Percentiles rank a stretch among this genome's conserved stretches.
phyloP scores from a whole-genome alignment of 176 grass and related monocot species.

The Oryza longistaminata region DNA sequence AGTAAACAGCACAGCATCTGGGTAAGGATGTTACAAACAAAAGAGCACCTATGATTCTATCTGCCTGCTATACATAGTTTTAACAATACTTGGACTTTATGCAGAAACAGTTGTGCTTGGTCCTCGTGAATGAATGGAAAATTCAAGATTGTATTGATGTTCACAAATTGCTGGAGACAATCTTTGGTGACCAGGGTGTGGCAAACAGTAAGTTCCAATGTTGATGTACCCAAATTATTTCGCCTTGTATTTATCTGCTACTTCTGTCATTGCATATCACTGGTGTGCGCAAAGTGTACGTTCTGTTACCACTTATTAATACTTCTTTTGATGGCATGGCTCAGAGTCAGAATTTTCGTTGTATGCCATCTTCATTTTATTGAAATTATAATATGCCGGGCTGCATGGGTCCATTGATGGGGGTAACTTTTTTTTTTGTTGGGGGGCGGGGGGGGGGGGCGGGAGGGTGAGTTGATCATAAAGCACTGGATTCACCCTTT shows the following conservation, averaged over 20 bases:
- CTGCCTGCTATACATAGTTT: background rate
- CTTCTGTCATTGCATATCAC: background rate
- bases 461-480: no score
- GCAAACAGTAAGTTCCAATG: conserved; percentile 67
- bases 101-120: conserved; percentile 57
- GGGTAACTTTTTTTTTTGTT: background rate
- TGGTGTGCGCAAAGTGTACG: background rate
- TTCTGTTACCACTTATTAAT: background rate
- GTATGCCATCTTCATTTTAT: background rate
- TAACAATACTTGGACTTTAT: conserved; percentile 29
- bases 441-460: no score
- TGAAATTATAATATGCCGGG: background rate
- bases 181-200: conserved; percentile 61
- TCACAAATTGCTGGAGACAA: conserved; percentile 76
- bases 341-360: background rate
- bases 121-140: conserved; percentile 66
- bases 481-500: no score
- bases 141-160: conserved; percentile 85
- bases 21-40: conserved; percentile 51
- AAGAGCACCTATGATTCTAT: background rate
- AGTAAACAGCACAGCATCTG: conserved; percentile 56
- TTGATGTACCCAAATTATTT: conserved; percentile 1
- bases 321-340: conserved; percentile 6
- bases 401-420: no score
- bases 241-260: background rate